Percentiles rank a stretch among this genome's conserved stretches.
Conservation (phyloP, 176 grass and related monocot genomes). For the Metroxylon sagu region DNA sequence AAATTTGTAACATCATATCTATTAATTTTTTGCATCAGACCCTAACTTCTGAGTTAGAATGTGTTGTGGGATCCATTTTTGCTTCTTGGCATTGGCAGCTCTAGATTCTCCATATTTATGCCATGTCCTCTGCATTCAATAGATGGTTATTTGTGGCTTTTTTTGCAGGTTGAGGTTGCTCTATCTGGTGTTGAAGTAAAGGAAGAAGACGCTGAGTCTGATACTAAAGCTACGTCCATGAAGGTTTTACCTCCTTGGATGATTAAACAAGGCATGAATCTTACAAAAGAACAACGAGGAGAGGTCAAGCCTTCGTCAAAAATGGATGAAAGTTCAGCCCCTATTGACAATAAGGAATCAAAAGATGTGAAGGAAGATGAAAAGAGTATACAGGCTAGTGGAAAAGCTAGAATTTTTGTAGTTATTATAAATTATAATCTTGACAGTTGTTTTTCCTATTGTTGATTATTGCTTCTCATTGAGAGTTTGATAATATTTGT, state of each 20-base stretch:
- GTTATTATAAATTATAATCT: not conserved
- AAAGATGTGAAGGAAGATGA: constrained; percentile 54
- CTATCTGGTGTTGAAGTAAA: constrained; percentile 48
- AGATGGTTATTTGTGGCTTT: not conserved
- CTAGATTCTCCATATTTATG: not conserved
- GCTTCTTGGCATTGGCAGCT: too few relatives aligned
- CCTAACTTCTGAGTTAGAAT: too few relatives aligned
- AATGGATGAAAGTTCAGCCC: constrained; percentile 26
- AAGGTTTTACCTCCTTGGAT: constrained; percentile 96
- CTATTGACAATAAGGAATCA: constrained; percentile 61
- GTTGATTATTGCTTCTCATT: not conserved
- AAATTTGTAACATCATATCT: too few relatives aligned
- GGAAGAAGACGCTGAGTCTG: constrained; percentile 54
- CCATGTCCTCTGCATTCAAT: not conserved
- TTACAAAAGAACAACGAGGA: constrained; percentile 93
- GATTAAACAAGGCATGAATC: constrained; percentile 94
- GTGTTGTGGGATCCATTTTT: too few relatives aligned
- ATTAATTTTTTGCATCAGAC: too few relatives aligned
- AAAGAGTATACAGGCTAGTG: constrained; percentile 52
- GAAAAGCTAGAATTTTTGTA: constrained; percentile 2
- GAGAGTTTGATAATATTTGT: constrained; percentile 14
- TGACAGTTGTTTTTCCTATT: not conserved
- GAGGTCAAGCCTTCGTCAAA: constrained; percentile 33
- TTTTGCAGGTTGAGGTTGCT: constrained; percentile 70
- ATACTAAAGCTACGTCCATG: constrained; percentile 28